These are phyloP conservation scores for Wolfiporia cocos DNA, from an alignment of 1,284 basidiomycete species.

Conservation along the genomic window DNA sequence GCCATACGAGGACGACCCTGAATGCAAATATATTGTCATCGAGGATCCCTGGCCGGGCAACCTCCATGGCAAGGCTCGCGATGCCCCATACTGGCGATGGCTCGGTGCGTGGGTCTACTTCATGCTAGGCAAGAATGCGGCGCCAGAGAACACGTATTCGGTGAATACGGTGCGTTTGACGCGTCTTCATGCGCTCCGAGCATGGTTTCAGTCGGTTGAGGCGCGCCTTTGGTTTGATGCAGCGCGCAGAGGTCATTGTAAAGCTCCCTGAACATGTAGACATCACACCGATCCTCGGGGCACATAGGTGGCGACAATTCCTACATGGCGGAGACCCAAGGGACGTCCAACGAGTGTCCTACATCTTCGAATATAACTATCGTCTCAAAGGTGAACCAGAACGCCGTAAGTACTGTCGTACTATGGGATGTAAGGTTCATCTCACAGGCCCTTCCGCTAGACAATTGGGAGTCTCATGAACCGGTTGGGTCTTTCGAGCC, in stretches of 20 bases:
- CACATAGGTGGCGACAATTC: slow-evolving; percentile 21
- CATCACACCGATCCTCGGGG: slow-evolving; percentile 21
- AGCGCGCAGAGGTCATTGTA: slow-evolving; percentile 24
- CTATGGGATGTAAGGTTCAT: no score
- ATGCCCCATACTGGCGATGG: slow-evolving; percentile 14
- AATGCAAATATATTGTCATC: slow-evolving; percentile 25
- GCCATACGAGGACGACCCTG: slow-evolving; percentile 24
- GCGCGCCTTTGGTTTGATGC: background rate
- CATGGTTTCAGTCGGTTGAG: background rate
- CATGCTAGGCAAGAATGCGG: slow-evolving; percentile 18
- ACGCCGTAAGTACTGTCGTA: slow-evolving; percentile 16
- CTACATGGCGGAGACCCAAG: slow-evolving; percentile 5
- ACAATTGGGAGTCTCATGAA: slow-evolving; percentile 24
- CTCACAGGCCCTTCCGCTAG: no score
- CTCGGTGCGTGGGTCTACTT: slow-evolving; percentile 23
- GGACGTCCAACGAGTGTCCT: slow-evolving; percentile 16
- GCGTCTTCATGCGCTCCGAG: background rate
- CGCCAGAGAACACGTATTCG: slow-evolving; percentile 14
- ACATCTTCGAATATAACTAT: slow-evolving; percentile 27
- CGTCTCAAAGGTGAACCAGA: slow-evolving; percentile 22
- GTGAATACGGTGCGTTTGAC: slow-evolving; percentile 20
- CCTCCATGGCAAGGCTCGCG: slow-evolving; percentile 14
- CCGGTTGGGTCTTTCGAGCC: no score
- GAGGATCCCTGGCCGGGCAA: slow-evolving; percentile 24
- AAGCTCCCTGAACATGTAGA: slow-evolving; percentile 18